Base-by-base conservation (phyloP, 106 monocot genomes). In the Allium cepa region DNA sequence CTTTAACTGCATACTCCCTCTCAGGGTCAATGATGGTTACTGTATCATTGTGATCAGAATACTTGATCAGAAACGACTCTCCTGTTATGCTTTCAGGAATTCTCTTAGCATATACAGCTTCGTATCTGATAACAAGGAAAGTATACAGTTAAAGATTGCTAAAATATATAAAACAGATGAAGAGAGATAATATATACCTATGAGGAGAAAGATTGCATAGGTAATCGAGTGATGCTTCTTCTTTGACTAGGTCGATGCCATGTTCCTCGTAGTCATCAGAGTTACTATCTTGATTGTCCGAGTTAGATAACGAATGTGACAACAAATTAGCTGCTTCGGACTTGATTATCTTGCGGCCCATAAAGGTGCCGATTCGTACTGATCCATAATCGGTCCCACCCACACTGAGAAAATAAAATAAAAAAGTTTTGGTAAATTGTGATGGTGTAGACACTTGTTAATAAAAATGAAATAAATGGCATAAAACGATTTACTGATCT, bases 331-430 rank as follows among this genome's bases (percentile, higher is more conserved):
- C 57, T 70, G 59, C 70, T 72, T 74, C 64, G 69, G 76, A 77
- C 46, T 92, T 92, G 51, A 99, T 99, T 50, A 99, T 99, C 60
- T 92, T 92, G 56, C 92, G 78, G n/a, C 97, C 97, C 92, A 99
- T 99, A 57, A 91, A 99, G 47, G 97, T 75, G 11, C 97, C 97
- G 79, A 99, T 84, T 73, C 97, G 89, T 11, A 99, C 97, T 59
- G 97, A 99, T 70, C 92, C 97, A 85, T 99, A 99, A 77, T 99
- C 97, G 64, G 82, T 83, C 62, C 97, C 97, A 60, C 97, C 92
- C 70, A 99, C 89, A 81, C 97, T 99, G 77, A 62, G 75, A 10
- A 36, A 17, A 36, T 36, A 36, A 36, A 36, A 36, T 2, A 36
- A 36, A 36, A 36, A 36, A 1, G 36, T 36, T 36, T 36, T 36